Evolutionary conservation across 257 asterid species (phyloP).

Genomic region (Echites panduratus): DNA sequence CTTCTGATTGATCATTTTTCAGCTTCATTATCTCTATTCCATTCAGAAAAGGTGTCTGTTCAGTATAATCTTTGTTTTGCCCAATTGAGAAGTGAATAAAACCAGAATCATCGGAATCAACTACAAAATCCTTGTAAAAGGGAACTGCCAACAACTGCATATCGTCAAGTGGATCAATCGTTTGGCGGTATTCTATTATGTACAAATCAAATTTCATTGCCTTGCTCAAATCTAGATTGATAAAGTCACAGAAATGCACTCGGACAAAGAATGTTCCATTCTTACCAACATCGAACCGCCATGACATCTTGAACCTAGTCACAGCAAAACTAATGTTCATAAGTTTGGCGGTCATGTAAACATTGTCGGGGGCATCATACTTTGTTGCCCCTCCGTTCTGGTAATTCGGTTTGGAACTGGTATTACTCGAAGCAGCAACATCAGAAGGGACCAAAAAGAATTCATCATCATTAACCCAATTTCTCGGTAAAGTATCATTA

Average conservation of each 20-base stretch:
- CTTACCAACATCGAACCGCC: constrained; percentile 39
- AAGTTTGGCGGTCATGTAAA: constrained; percentile 44
- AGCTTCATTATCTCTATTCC: constrained; percentile 68
- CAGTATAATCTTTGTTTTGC: not conserved
- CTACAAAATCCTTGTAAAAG: constrained; percentile 31
- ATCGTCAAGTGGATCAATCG: constrained; percentile 12
- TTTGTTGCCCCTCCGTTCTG: not conserved
- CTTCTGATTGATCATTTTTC: not conserved
- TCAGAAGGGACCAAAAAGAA: constrained; percentile 2
- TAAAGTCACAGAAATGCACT: constrained; percentile 53
- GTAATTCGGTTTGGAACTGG: not conserved
- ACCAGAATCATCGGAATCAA: constrained; percentile 44
- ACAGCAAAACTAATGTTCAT: not conserved
- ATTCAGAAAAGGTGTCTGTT: constrained; percentile 32
- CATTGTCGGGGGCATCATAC: constrained; percentile 42
- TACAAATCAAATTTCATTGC: constrained; percentile 16
- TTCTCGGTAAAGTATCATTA: constrained; percentile 36
- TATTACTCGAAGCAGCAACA: not conserved
- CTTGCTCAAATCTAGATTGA: constrained; percentile 7
- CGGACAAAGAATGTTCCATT: constrained; percentile 31
- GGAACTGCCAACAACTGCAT: constrained; percentile 21
- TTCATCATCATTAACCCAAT: constrained; percentile 52
- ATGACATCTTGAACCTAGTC: constrained; percentile 23
- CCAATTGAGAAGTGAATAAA: constrained; percentile 41
- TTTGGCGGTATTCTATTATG: not conserved